Evolutionary conservation across 306 rosid genomes (phyloP), one percentile per base, ranked within the genome.

Genomic region (Coriaria nepalensis): DNA sequence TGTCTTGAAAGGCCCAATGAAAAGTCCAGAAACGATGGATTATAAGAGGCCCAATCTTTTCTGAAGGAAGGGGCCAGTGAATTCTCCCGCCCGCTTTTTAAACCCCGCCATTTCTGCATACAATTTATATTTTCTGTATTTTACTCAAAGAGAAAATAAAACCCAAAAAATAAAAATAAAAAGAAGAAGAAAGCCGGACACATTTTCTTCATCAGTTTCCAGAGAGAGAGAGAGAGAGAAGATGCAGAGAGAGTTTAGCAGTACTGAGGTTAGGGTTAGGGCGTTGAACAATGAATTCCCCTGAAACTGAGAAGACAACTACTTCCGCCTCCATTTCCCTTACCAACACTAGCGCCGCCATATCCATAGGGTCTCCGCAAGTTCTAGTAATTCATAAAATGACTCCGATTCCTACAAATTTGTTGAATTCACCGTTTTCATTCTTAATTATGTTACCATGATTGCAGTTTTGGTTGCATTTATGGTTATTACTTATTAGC

Each of bases 231-330:
- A 2, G 42, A 42, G 52, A 53, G 35, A n/a, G 37, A 51, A 52
- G 40, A 66, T 75, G 77, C 65, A 37, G 56, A 45, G 51, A 57
- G 55, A 46, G 56, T 13, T 33, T 47, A 40, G 20, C 59, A 52
- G 59, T 61, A 53, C 63, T 50, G 32, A 35, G 59, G 63, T 60
- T 52, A 38, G 29, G 43, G 34, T 52, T 40, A 37, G 47, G 54
- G 57, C 32, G 63, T 58, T 40, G 9, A 14, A 7, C 66, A 37
- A 75, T 75, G 83, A 75, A 65, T 61, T 79, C 83, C 47, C 80
- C 82, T 40, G 62, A 67, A 47, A 35, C 74, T 50, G 20, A 57
- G 5, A 64, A 64, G 41, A 37, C 53, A 20, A 20, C 29, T 20
- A 20, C 29, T 20, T 20, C 29, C 29, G 29, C 29, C 29, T 20